Evolutionary conservation across 2,329 filamentous ascomycete genomes (phyloP), one percentile per base, ranked within the genome.

Genomic region (Exophiala viscosa): DNA sequence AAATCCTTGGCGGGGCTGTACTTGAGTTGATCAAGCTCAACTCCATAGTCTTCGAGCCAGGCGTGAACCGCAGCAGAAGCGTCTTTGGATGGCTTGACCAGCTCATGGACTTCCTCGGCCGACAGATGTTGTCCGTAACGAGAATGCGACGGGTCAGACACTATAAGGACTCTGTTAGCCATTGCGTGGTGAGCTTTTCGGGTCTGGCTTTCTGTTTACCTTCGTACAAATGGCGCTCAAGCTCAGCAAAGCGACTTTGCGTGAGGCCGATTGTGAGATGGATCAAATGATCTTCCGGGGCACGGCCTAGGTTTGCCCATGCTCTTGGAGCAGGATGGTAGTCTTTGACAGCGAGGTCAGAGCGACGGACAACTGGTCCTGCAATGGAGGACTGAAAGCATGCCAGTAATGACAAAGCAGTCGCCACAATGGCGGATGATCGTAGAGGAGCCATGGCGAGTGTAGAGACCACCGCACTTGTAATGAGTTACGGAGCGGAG

Each of bases 221-320:
- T 54, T 59, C 54, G 34, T 57, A 54, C 6, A 59, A 50, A 48
- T 57, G 57, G 11, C 45, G 55, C 39, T 59, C 57, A 44, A 59
- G 57, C 42, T 59, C 57, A 23, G 34, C 18, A 38, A 59, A 59
- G 36, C 56, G 50, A 69, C 66, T 3, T 60, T 71, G 28, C 70
- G 79, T 83, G 54, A 84, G 64, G 28, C 77, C 80, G 62, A 84
- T 82, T 44, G 81, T 76, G 39, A 84, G 66, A 31, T 79, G 67
- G 54, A 83, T 75, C 32, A 73, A 66, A 56, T 79, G 73, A 20
- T 71, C 67, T 42, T 73, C 69, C 18, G 77, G 71, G 3, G 80
- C 76, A 35, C 71, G 67, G 28, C 71, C 72, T 39, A 76, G 62
- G 54, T 71, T 72, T 8, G 66, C 70, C 81, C 80, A 84, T 47